Conservation (phyloP, 1,284 basidiomycete species). For the Phellopilus nigrolimitatus region DNA sequence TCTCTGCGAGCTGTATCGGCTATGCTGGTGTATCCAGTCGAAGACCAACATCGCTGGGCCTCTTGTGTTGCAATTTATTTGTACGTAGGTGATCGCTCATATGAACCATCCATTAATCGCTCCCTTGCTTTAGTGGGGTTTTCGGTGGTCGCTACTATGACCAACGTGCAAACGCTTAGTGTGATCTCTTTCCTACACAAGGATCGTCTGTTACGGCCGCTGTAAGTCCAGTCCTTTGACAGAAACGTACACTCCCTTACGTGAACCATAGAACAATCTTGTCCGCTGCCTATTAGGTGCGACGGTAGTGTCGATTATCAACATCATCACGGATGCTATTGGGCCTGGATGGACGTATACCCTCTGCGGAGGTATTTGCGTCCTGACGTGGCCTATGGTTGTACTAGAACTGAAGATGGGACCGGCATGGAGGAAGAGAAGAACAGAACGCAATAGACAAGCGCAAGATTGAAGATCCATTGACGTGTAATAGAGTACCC, state of each 20-base stretch:
- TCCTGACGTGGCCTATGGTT: conserved; percentile 35
- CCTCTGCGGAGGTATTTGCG: conserved; percentile 39
- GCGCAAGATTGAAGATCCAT: no score
- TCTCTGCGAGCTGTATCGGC: conserved; percentile 40
- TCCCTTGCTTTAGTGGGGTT: conserved; percentile 56
- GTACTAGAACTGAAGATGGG: conserved; percentile 35
- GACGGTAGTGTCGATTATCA: conserved; percentile 42
- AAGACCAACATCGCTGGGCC: conserved; percentile 49
- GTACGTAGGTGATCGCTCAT: conserved; percentile 34
- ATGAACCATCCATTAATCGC: conserved; percentile 12
- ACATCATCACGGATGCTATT: conserved; percentile 39
- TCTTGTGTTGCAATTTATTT: conserved; percentile 50
- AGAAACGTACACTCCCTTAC: not conserved
- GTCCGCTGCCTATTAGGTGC: conserved; percentile 52
- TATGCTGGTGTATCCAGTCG: conserved; percentile 61
- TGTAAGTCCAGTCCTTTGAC: conserved; percentile 20
- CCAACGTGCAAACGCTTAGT: conserved; percentile 49
- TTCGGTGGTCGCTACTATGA: conserved; percentile 39
- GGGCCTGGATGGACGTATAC: conserved; percentile 49
- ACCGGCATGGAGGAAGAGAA: conserved; percentile 31
- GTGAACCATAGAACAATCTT: conserved; percentile 46
- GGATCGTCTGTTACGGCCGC: conserved; percentile 58
- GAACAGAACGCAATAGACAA: conserved; percentile 21
- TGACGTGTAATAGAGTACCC: no score
- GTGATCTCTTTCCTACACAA: conserved; percentile 57